Evolutionary conservation across 164 flowering plant genomes (phyloP).

Genomic region (Vitis riparia): DNA sequence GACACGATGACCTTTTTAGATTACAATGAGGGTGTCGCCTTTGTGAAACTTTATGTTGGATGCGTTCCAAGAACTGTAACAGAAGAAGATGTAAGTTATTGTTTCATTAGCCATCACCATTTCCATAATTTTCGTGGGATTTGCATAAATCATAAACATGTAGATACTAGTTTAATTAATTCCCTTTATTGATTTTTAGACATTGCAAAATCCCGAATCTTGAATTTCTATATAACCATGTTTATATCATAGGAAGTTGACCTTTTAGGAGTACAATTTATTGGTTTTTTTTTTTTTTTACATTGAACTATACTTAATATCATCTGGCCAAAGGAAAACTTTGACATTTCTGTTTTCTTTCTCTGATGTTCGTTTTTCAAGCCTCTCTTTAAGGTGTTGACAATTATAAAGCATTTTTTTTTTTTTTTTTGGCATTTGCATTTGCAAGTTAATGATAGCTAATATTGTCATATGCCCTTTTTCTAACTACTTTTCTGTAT

Average conservation of each 20-base stretch:
- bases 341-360: background rate
- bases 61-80: constrained; percentile 47
- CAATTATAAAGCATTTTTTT: background rate
- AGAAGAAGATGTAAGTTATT: constrained; percentile 48
- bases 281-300: no score
- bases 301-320: no score
- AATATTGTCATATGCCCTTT: no score
- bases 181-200: no score
- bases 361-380: background rate
- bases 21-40: constrained; percentile 20
- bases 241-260: no score
- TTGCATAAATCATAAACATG: no score
- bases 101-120: background rate
- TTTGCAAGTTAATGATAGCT: background rate
- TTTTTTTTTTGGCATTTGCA: background rate
- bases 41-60: constrained; percentile 51
- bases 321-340: no score
- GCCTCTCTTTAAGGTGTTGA: background rate
- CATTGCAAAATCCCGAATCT: no score
- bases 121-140: background rate
- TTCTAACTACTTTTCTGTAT: background rate
- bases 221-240: no score
- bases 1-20: constrained; percentile 18
- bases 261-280: no score
- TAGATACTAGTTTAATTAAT: no score